Evolutionary conservation across 1,284 basidiomycete genomes (phyloP).

Genomic region (Anthracocystis panici-leucophaei): DNA sequence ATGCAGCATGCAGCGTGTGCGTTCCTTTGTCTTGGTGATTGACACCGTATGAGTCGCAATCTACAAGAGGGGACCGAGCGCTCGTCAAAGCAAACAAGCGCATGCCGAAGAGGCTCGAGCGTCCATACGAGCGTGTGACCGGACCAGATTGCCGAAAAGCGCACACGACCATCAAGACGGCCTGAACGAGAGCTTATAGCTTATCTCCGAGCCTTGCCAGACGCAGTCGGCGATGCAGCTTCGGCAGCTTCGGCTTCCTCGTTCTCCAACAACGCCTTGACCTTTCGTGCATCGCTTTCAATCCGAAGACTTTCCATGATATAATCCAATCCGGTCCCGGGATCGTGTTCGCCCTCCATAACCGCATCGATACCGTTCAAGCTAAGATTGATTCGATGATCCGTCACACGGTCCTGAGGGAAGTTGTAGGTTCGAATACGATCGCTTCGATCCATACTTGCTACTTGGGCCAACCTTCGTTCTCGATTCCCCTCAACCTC

Average conservation of each 20-base stretch:
- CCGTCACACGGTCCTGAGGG: slow-evolving; percentile 68
- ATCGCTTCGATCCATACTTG: slow-evolving; percentile 65
- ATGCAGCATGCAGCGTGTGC: slow-evolving; percentile 9
- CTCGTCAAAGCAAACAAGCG: background rate
- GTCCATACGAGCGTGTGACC: background rate
- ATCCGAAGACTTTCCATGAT: slow-evolving; percentile 51
- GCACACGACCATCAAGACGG: background rate
- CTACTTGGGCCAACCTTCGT: slow-evolving; percentile 60
- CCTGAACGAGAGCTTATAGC: background rate
- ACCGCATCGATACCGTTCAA: slow-evolving; percentile 60
- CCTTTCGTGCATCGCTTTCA: slow-evolving; percentile 44
- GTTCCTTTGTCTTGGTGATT: background rate
- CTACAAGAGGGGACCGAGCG: background rate
- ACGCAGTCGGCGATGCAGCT: slow-evolving; percentile 10
- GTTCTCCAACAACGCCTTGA: slow-evolving; percentile 51
- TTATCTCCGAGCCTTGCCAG: slow-evolving; percentile 23
- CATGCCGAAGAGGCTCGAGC: slow-evolving; percentile 20
- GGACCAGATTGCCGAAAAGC: too few relatives aligned
- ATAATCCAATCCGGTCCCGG: slow-evolving; percentile 52
- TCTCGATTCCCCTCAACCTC: slow-evolving; percentile 61
- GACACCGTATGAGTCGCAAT: background rate
- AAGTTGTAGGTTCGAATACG: slow-evolving; percentile 68
- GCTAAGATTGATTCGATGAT: slow-evolving; percentile 64
- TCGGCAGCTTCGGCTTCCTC: slow-evolving; percentile 43
- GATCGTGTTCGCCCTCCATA: slow-evolving; percentile 66